A percentile compares a stretch with the other conserved stretches of the same genome.
These are phyloP conservation scores for Cryptococcus wingfieldii DNA, from an alignment of 1,284 basidiomycete genomes.

Conservation along the genomic window DNA sequence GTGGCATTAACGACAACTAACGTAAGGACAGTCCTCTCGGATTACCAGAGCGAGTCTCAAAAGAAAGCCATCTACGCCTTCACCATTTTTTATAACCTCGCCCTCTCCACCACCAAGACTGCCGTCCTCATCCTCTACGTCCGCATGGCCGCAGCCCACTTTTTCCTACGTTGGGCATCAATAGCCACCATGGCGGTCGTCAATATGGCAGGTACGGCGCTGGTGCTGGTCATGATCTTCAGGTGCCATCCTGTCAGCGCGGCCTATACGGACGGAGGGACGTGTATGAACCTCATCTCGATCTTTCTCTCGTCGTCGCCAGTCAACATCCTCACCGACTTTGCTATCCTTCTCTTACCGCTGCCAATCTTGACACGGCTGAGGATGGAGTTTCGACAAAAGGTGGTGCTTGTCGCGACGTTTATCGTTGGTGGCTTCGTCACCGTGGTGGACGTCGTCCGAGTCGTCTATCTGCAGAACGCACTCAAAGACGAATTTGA, in stretches of 20 bases:
- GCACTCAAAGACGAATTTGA: slow-evolving; percentile 28
- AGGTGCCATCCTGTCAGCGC: slow-evolving; percentile 43
- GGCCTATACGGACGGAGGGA: slow-evolving; percentile 24
- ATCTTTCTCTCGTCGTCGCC: slow-evolving; percentile 46
- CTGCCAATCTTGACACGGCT: slow-evolving; percentile 46
- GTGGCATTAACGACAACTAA: background rate
- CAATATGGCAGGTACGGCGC: slow-evolving; percentile 39
- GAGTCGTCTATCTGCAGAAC: slow-evolving; percentile 44
- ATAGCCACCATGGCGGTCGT: slow-evolving; percentile 38
- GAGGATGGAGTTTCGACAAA: slow-evolving; percentile 44
- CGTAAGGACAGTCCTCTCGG: slow-evolving; percentile 15
- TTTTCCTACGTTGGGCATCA: slow-evolving; percentile 40
- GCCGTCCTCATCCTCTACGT: slow-evolving; percentile 46
- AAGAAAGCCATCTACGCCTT: slow-evolving; percentile 40
- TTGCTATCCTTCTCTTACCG: slow-evolving; percentile 45
- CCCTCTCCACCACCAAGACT: slow-evolving; percentile 44
- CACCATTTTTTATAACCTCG: slow-evolving; percentile 46
- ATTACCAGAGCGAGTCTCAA: slow-evolving; percentile 19
- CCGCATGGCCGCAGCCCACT: slow-evolving; percentile 44
- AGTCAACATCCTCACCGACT: slow-evolving; percentile 47
- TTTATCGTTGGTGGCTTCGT: slow-evolving; percentile 47
- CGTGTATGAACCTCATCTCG: slow-evolving; percentile 41
- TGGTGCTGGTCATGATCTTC: slow-evolving; percentile 47
- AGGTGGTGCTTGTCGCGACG: slow-evolving; percentile 43
- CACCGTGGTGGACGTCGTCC: slow-evolving; percentile 45